Evolutionary conservation across 768 basidiomycete species (phyloP).

Genomic region (Strobilomyces echinocephalus): DNA sequence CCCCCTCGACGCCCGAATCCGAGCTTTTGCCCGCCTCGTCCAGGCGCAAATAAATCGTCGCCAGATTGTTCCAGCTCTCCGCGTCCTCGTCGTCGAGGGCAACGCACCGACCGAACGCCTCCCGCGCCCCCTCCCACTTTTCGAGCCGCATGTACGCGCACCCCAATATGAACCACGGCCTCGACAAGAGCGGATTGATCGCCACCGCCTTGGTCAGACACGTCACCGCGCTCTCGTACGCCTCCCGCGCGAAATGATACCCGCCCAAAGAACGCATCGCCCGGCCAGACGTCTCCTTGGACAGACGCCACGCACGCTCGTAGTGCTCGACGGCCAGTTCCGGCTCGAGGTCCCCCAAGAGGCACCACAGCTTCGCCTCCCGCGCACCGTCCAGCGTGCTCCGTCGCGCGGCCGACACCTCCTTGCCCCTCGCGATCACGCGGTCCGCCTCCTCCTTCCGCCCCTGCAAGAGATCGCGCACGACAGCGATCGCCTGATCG

Average conservation of each 20-base stretch:
- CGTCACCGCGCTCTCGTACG: constrained; percentile 57
- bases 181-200: constrained; percentile 84
- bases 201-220: constrained; percentile 71
- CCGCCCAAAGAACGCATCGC: constrained; percentile 92
- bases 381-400: constrained; percentile 56
- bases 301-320: constrained; percentile 78
- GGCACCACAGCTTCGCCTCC: constrained; percentile 91
- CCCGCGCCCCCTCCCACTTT: constrained; percentile 77
- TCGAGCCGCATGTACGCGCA: constrained; percentile 82
- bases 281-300: constrained; percentile 74
- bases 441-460: constrained; percentile 77
- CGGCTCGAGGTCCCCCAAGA: constrained; percentile 88
- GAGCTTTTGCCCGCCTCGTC: constrained; percentile 38
- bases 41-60: constrained; percentile 87
- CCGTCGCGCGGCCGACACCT: constrained; percentile 38
- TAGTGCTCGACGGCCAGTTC: constrained; percentile 70
- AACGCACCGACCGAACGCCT: constrained; percentile 83
- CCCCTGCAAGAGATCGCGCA: constrained; percentile 81
- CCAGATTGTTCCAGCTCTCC: constrained; percentile 98
- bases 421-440: constrained; percentile 59
- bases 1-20: constrained; percentile 27
- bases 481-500: constrained; percentile 75
- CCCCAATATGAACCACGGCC: constrained; percentile 96
- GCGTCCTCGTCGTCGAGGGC: constrained; percentile 92
- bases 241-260: constrained; percentile 64